Base-by-base conservation (phyloP, 2,329 filamentous ascomycete genomes). In the Trichoderma breve region DNA sequence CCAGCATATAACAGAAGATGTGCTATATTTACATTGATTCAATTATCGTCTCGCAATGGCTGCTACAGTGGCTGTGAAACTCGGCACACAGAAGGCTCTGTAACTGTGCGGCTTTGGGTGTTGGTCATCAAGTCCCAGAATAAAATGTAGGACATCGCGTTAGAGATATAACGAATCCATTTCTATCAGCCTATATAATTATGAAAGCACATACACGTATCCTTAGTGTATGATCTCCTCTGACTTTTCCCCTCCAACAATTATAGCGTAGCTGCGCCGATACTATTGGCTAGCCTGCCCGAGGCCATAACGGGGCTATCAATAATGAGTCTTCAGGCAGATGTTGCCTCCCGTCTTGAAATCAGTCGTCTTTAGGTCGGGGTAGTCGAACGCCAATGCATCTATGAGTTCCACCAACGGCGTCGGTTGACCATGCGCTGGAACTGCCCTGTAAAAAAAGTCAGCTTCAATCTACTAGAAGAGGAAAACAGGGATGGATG, bases 221-320 rank as follows among this genome's bases (percentile, higher is more conserved):
- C 43, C 1, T 21, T n/a, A 12, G n/a, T 51, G 9, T 21, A n/a
- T 8, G 0, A n/a, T 2, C 18, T 7, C 3, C 18, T 9, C 0
- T 43, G 7, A 1, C 7, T 43, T 9, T 43, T 3, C 39, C 39
- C n/a, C 3, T 43, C 7, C 39, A 39, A 18, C 34, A 15, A 15
- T 39, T 39, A 6, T 39, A 39, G 34, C 34, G 14, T 47, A n/a
- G 43, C n/a, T 11, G 9, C 43, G 43, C 43, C 43, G 9, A 51
- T 6, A 51, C 4, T 12, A 21, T 51, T 0, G 2, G 43, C n/a
- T 6, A 51, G 0, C 9, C 5, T 9, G 43, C 9, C 21, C 21
- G 36, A 43, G 1, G 15, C 36, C 3, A 9, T 51, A n/a, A n/a
- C 1, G 8, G 21, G 43, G 1, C n/a, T 12, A 12, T 51, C n/a